Base-by-base conservation (phyloP, 176 grass and related monocot species). In the Avena atlantica region DNA sequence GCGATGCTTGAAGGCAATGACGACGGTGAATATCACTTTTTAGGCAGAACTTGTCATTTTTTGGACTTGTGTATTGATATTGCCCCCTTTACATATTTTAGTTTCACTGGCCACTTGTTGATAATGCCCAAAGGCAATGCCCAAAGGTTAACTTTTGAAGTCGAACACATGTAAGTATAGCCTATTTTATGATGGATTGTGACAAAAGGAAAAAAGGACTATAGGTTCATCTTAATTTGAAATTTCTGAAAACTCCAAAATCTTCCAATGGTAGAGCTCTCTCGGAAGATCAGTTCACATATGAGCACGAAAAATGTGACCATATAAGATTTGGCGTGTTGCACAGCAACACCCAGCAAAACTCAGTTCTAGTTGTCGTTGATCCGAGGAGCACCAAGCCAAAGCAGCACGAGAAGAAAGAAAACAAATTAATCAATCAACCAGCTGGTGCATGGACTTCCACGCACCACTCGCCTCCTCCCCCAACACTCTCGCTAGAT, bases 301-400 rank as follows among this genome's bases (percentile, higher is more conserved):
- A 29, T 76, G 73, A 76, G 13, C 48, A 76, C 17, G 48, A 74
- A 78, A 25, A 47, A 44, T 19, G 27, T 8, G 58, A 25, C 49
- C 13, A 20, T 13, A n/a, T 57, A 25, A 21, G 36, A 79, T 34
- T 19, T 61, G 48, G 29, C 49, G 36, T 8, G 14, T 74, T 61
- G 36, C 62, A 71, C 80, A 7, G 42, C 81, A 51, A 40, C 63
- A 11, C 53, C 16, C 55, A 53, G 64, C 81, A 64, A 70, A 56
- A 56, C 79, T 49, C 65, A 73, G n/a, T 57, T 79, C 79, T 57
- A 79, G 84, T 70, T 90, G 84, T 83, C 71, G 9, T 53, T 47
- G 15, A 82, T 80, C 2, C 42, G 45, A 82, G 15, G 11, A 61
- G 49, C 55, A 56, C 12, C 40, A 42, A 42, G 40, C 40, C 16